A percentile compares a stretch with the other conserved stretches of the same genome.
phyloP scores from a whole-genome alignment of 805 yeast species.

The Lachancea nothofagi region DNA sequence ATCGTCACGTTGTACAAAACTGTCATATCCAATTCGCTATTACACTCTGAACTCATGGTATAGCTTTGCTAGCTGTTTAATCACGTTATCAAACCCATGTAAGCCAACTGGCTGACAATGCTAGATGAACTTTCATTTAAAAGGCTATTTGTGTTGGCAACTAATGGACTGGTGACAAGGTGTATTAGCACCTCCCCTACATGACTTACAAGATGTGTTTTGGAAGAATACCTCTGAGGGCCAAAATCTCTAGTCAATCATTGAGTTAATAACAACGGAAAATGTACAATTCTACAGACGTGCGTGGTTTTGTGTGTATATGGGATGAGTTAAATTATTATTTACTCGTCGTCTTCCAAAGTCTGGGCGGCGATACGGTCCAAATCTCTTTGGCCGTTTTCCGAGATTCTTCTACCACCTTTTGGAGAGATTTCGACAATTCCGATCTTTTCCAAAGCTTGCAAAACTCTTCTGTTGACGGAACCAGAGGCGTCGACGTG shows the following conservation, averaged over 20 bases:
- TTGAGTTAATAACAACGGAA: conserved; percentile 6
- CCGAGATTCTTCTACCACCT: conserved; percentile 99
- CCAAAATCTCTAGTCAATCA: background rate
- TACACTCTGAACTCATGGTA: too few species aligned
- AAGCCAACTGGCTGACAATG: too few species aligned
- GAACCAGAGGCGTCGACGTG: conserved; percentile 99
- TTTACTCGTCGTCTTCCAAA: conserved; percentile 77
- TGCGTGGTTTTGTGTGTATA: conserved; percentile 5
- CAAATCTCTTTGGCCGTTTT: conserved; percentile 99
- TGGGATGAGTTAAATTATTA: conserved; percentile 7
- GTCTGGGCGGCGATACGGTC: conserved; percentile 99
- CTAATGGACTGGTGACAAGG: too few species aligned
- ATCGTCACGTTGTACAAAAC: too few species aligned
- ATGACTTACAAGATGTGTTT: too few species aligned
- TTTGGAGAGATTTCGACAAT: conserved; percentile 92
- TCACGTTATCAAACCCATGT: too few species aligned
- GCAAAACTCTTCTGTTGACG: conserved; percentile 96
- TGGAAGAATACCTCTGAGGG: background rate
- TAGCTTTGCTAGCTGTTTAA: too few species aligned
- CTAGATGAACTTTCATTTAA: too few species aligned
- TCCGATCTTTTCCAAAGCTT: conserved; percentile 97
- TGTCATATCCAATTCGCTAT: too few species aligned
- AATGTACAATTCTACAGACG: conserved; percentile 17
- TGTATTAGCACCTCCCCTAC: too few species aligned
- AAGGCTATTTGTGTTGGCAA: too few species aligned